A percentile compares a stretch with the other conserved stretches of the same genome.
Evolutionary conservation across 371 early-diverging fungal species (phyloP).

Genomic region (Apophysomyces trapeziformis): DNA sequence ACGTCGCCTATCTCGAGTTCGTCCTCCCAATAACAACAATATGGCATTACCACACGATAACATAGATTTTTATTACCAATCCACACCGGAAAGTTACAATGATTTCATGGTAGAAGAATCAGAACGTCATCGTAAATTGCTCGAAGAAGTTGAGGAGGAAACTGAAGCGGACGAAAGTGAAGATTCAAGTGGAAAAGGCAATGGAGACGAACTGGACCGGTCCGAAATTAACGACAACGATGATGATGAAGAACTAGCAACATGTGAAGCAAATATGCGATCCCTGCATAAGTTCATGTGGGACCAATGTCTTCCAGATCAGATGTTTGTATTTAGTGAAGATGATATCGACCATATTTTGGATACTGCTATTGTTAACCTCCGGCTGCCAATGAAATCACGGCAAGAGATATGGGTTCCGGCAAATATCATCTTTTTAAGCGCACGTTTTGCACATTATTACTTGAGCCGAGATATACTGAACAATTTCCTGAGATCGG

Average conservation of each 20-base stretch:
- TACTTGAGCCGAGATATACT: conserved; percentile 72
- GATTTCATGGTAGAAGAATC: conserved; percentile 36
- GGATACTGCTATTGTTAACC: conserved; percentile 64
- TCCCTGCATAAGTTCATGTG: conserved; percentile 71
- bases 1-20: not conserved
- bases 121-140: conserved; percentile 22
- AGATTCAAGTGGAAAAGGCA: not conserved
- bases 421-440: conserved; percentile 85
- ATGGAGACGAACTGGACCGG: not conserved
- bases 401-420: conserved; percentile 71
- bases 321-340: conserved; percentile 90
- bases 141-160: conserved; percentile 9
- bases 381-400: conserved; percentile 59
- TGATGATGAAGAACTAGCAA: conserved; percentile 15
- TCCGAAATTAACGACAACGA: conserved; percentile 7
- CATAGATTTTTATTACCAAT: conserved; percentile 34
- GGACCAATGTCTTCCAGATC: conserved; percentile 79
- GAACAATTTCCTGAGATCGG: conserved; percentile 63
- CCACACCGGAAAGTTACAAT: conserved; percentile 31
- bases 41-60: not conserved
- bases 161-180: not conserved
- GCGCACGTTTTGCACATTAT: conserved; percentile 87
- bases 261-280: conserved; percentile 32
- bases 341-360: conserved; percentile 71
- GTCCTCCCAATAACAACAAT: not conserved